phyloP scores from a whole-genome alignment of 495 filamentous ascomycete species.

The Talaromyces stipitatus region DNA sequence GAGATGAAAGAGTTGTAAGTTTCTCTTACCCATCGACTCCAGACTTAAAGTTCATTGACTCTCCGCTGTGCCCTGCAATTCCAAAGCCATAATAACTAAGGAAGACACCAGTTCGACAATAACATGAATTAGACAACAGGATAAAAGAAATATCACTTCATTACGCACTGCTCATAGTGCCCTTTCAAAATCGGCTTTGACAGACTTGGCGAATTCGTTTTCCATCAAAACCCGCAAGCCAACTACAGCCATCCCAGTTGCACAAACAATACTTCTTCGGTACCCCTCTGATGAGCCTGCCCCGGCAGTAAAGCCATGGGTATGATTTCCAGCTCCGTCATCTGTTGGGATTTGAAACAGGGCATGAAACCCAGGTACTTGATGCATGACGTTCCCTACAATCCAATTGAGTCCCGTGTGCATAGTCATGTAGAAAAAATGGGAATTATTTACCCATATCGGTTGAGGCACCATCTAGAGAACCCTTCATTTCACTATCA shows the following conservation, averaged over 20 bases:
- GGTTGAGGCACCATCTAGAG: constrained; percentile 22
- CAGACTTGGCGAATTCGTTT: constrained; percentile 32
- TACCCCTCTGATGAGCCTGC: constrained; percentile 43
- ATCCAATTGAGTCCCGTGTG: not conserved
- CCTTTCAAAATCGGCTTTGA: constrained; percentile 29
- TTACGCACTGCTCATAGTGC: no score
- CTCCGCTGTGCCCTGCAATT: not conserved
- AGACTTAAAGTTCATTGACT: not conserved
- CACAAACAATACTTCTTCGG: constrained; percentile 37
- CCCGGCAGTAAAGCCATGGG: constrained; percentile 43
- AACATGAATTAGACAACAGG: no score
- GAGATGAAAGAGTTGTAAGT: no score
- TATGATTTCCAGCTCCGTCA: constrained; percentile 41
- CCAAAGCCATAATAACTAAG: no score
- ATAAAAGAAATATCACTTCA: no score
- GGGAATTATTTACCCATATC: constrained; percentile 31
- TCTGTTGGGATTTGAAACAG: constrained; percentile 43
- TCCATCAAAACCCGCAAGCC: constrained; percentile 42
- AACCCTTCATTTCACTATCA: constrained; percentile 24
- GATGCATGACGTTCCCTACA: constrained; percentile 51
- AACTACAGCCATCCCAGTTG: constrained; percentile 49
- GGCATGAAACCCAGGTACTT: constrained; percentile 50
- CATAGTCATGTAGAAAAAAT: not conserved
- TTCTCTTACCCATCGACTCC: no score
- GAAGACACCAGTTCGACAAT: no score